Percentiles rank a stretch among this genome's conserved stretches.
Evolutionary conservation across 208 protist genomes (phyloP).

Genomic region (Trypanosoma cruzi): DNA sequence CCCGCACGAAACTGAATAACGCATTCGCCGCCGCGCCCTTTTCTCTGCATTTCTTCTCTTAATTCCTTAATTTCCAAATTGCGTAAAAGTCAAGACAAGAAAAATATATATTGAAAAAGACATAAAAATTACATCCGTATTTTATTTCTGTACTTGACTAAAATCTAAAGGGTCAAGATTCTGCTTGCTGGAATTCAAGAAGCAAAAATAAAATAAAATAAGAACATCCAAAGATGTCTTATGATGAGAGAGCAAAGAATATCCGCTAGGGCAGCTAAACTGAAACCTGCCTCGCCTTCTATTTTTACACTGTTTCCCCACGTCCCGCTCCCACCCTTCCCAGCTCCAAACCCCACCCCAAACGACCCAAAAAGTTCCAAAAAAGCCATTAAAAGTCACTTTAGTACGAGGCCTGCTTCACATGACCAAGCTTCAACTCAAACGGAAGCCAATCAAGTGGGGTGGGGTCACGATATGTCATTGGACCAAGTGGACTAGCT

Average conservation of each 20-base stretch:
- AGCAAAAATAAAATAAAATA: conserved; percentile 28
- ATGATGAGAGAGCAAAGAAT: conserved; percentile 24
- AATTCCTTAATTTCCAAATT: conserved; percentile 3
- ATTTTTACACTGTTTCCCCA: conserved; percentile 21
- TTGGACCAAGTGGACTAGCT: conserved; percentile 57
- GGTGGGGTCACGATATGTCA: conserved; percentile 86
- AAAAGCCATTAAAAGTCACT: conserved; percentile 11
- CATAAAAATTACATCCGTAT: background rate
- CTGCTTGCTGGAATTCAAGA: conserved; percentile 13
- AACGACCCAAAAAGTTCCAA: no score
- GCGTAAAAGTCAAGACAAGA: conserved; percentile 22
- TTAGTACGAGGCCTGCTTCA: conserved; percentile 90
- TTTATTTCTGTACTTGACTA: conserved; percentile 20
- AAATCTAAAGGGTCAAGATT: background rate
- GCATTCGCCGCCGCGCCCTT: conserved; percentile 12
- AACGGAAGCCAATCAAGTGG: conserved; percentile 91
- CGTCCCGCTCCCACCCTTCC: no score
- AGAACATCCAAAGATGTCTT: background rate
- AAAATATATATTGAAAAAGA: conserved; percentile 23
- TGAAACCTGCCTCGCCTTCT: conserved; percentile 15
- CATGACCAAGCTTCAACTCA: conserved; percentile 88
- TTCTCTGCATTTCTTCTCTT: background rate
- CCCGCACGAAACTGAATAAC: conserved; percentile 74
- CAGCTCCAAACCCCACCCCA: no score
- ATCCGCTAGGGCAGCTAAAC: conserved; percentile 22